Base-by-base conservation (phyloP, 768 basidiomycete genomes). In the Russula ochroleuca region DNA sequence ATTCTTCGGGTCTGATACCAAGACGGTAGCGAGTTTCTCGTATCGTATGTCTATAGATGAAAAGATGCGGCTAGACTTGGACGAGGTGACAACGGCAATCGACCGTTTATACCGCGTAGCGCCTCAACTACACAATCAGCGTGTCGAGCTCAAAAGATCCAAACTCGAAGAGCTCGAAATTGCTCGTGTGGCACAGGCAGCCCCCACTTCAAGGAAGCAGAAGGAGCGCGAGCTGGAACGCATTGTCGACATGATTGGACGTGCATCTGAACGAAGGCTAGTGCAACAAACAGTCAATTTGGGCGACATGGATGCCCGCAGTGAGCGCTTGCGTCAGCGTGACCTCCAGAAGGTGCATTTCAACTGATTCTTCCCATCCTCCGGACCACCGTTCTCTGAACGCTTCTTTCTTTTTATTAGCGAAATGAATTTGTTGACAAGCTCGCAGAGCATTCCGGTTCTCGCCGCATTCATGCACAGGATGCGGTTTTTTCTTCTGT, bases 91-190 rank as follows among this genome's bases (percentile, higher is more conserved):
- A 0, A 81, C 83, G 72, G 94, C 97, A 35, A 95, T 99, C 69
- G 94, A 96, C 72, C 80, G 94, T 41, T 77, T 98, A 13, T 92
- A 97, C 73, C 74, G 83, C 9, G 90, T 88, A 35, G 85, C 93
- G 0, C 95, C 96, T 0, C 94, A 96, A 72, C 75, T 98, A 47
- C 84, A 88, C 63, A 88, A 95, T 72, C 96, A 99, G 73, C 85
- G 97, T 0, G 93, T 91, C n/a, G 94, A 95, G 72, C 82, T 96
- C 50, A 87, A 87, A 69, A 80, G 80, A 6, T 76, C 83, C 28
- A 90, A 92, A 71, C 69, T 86, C 15, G 81, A 82, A 14, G 82
- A 92, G 73, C 82, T 93, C 78, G 89, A 92, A 73, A 81, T 81
- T 49, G 92, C 90, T 5, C 76, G 83, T 49, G 75, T 75, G 59